Base-by-base conservation (phyloP, 164 flowering plant genomes). In the Euptelea pleiosperma region DNA sequence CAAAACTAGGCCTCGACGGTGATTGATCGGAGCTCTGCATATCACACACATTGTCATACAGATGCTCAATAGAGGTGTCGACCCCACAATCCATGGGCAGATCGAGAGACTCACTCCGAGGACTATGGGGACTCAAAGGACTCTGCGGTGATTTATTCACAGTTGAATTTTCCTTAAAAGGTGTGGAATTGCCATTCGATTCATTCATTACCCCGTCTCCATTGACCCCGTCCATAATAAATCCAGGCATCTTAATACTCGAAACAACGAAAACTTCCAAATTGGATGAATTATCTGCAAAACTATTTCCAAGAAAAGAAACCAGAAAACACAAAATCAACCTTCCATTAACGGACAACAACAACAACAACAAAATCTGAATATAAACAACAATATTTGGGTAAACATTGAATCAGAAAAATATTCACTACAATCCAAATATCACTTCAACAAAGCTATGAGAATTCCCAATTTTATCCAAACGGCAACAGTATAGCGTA, bases 11-110 rank as follows among this genome's bases (percentile, higher is more conserved):
- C 73, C 93, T 79, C 1, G 91, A 84, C 6, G 89, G 89, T 2
- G 93, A 86, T 45, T 70, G 81, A 74, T 86, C 91, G 29, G 93
- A 86, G 62, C 96, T 89, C 69, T 84, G 89, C 96, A 89, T 84
- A 26, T 86, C 93, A 63, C 82, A 86, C 4, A 86, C 86, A 73
- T 86, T 89, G 56, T 85, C 89, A 71, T 85, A 86, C 46, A 89
- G 73, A 65, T 71, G 73, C 70, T 89, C 89, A 43, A 86, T 86
- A 0, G 93, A 84, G 9, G 91, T 78, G 37, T 89, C 86, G 8
- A 80, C 68, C 26, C 42, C 73, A 54, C 66, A 79, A 50, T 68
- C 81, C 33, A 28, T 53, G 34, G 75, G 78, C 2, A 44, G 52
- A 48, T 65, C 73, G 24, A 41, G 21, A 56, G 34, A 64, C 3